phyloP scores from a whole-genome alignment of 2,329 filamentous ascomycete species.

The Botrytis deweyae region DNA sequence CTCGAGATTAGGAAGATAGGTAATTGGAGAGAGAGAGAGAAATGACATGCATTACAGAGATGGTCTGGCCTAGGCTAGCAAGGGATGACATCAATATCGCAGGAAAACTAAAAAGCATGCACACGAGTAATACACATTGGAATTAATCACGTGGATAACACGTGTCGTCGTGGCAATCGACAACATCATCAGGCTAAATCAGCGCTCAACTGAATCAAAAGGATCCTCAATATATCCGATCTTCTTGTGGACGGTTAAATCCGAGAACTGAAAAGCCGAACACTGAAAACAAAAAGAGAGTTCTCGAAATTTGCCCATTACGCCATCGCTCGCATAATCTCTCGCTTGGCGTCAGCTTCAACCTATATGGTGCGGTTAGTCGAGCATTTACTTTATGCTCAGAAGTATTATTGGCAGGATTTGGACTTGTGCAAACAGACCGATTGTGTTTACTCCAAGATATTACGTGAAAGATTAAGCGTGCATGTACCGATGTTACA shows the following conservation, averaged over 20 bases:
- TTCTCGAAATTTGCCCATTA: not conserved
- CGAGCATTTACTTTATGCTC: not conserved
- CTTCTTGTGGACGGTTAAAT: not conserved
- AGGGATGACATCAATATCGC: not conserved
- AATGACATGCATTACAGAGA: not conserved
- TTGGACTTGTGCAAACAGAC: not conserved
- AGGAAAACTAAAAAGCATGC: not conserved
- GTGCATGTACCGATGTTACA: not conserved
- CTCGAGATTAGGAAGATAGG: not conserved
- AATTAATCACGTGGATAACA: not conserved
- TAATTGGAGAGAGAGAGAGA: not conserved
- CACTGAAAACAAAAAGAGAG: not conserved
- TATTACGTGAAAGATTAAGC: not conserved
- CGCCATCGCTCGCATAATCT: not conserved
- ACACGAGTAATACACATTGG: rapidly evolving
- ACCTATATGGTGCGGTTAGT: not conserved
- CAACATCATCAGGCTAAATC: not conserved
- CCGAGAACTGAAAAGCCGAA: too few relatives aligned
- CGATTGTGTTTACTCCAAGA: not conserved
- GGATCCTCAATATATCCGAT: too few relatives aligned
- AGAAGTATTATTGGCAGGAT: not conserved
- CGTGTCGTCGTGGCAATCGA: not conserved
- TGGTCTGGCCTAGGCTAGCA: not conserved
- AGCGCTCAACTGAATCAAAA: too few relatives aligned
- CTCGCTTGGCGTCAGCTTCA: not conserved